Evolutionary conservation across 2,329 filamentous ascomycete species (phyloP), one percentile per base, ranked within the genome.

Genomic region (Cercospora citrullina): DNA sequence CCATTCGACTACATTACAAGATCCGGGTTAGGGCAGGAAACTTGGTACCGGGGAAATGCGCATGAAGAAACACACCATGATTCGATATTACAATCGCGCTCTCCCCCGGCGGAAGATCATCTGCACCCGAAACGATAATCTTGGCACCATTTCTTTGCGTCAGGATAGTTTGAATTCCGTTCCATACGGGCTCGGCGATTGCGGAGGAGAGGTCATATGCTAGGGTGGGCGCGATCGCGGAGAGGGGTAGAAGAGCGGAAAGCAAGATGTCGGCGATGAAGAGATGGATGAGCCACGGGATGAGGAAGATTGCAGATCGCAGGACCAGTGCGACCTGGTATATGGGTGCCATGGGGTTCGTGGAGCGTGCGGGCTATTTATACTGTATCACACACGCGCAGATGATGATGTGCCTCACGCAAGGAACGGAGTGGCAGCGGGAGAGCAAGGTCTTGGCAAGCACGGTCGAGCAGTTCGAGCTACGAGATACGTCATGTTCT

Each of bases 31-130:
- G 53, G 18, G 9, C 55, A 10, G 2, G n/a, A 7, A 7, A 39
- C 2, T 7, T 39, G 0, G 2, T 39, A 39, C 33, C 7, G 14
- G 18, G 28, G 8, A 6, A 18, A 18, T 18, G 33, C 8, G 28
- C 16, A 0, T 31, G 12, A n/a, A 31, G 55, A 21, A 12, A 63
- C 61, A 30, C 45, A 67, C 65, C 51, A 77, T 89, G 87, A 75
- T 89, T 88, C 64, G 83, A 80, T 63, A 89, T 79, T 33, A 89
- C 85, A 63, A 90, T 84, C 64, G 86, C 87, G 28, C 84, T 87
- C 77, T 90, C 87, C n/a, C 80, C 81, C 10, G 68, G 64, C 1
- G 85, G 86, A 8, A 89, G 77, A 1, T 73, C 67, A 70, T 87
- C 84, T 18, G 63, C 68, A 16, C 86, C 87, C 7, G 86, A 86